phyloP scores from a whole-genome alignment of 768 basidiomycete species.

The Phylloporus rhodoxanthus region DNA sequence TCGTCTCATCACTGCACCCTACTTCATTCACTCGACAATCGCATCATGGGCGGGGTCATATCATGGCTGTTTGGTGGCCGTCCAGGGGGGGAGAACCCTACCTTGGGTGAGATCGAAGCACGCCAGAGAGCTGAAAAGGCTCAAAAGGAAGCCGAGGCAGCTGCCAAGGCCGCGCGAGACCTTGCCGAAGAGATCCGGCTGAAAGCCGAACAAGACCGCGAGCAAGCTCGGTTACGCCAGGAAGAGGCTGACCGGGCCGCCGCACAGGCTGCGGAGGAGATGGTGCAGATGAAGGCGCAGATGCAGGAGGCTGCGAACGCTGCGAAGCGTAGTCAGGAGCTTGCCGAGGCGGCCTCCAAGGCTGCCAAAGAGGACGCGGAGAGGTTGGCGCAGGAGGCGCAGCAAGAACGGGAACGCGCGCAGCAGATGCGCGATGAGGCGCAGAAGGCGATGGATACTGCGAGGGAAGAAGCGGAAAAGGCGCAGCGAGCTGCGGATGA shows the following conservation, averaged over 20 bases:
- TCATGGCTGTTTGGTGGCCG: conserved; percentile 4
- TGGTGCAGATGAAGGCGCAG: conserved; percentile 4
- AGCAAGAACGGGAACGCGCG: conserved; percentile 12
- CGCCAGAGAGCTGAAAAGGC: conserved; percentile 11
- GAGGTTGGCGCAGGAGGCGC: conserved; percentile 8
- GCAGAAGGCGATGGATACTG: conserved; percentile 8
- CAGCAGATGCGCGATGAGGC: conserved; percentile 14
- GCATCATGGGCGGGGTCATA: conserved; percentile 8
- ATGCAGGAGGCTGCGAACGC: conserved; percentile 8
- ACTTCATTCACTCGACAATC: neutral
- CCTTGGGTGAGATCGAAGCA: conserved; percentile 7
- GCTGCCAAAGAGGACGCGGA: conserved; percentile 16
- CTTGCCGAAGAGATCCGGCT: neutral
- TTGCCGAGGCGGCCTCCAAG: conserved; percentile 6
- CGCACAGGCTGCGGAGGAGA: conserved; percentile 1
- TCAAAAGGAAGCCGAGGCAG: neutral
- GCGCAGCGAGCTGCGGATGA: conserved; percentile 13
- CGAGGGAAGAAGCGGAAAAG: conserved; percentile 10
- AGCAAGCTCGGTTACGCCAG: conserved; percentile 4
- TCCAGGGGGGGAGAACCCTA: conserved; percentile 10
- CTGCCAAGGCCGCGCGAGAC: conserved; percentile 4
- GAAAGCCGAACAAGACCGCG: conserved; percentile 11
- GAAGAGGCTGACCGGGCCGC: conserved; percentile 8
- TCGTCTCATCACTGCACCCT: neutral
- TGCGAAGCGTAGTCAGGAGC: conserved; percentile 3